phyloP scores from a whole-genome alignment of 2,329 filamentous ascomycete species.

The Colletotrichum sojae region DNA sequence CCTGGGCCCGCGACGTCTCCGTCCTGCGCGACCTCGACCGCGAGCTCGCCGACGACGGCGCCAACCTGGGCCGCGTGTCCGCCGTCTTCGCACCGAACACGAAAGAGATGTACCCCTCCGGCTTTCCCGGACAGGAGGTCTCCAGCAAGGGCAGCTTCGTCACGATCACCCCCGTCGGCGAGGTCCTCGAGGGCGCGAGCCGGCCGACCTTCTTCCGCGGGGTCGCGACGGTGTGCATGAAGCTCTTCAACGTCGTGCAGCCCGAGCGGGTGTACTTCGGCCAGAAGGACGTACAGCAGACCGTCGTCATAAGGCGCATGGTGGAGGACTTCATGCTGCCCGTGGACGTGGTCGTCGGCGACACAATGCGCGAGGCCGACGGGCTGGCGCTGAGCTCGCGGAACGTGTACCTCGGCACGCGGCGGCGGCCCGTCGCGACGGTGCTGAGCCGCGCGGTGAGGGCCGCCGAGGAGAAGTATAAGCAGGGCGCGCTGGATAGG shows the following conservation, averaged over 20 bases:
- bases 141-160: slow-evolving; percentile 90
- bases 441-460: slow-evolving; percentile 79
- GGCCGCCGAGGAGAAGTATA: slow-evolving; percentile 79
- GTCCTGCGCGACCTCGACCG: slow-evolving; percentile 78
- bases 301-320: slow-evolving; percentile 88
- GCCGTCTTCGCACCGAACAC: slow-evolving; percentile 91
- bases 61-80: slow-evolving; percentile 77
- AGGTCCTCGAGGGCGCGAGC: slow-evolving; percentile 85
- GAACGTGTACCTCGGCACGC: slow-evolving; percentile 90
- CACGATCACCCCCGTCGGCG: slow-evolving; percentile 86
- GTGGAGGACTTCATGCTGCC: slow-evolving; percentile 89
- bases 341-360: slow-evolving; percentile 79
- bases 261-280: slow-evolving; percentile 89
- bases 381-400: slow-evolving; percentile 92
- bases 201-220: slow-evolving; percentile 96
- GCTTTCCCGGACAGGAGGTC: slow-evolving; percentile 79
- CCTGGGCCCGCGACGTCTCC: slow-evolving; percentile 83
- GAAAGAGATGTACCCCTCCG: slow-evolving; percentile 87
- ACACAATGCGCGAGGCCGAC: slow-evolving; percentile 82
- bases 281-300: slow-evolving; percentile 98
- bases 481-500: slow-evolving; percentile 64
- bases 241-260: slow-evolving; percentile 67
- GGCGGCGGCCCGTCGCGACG: slow-evolving; percentile 79
- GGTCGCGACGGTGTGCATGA: slow-evolving; percentile 97
- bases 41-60: slow-evolving; percentile 75